A percentile compares a stretch with the other conserved stretches of the same genome.
phyloP scores from a whole-genome alignment of 352 stramenopile species.

The Phytopythium delawarense region DNA sequence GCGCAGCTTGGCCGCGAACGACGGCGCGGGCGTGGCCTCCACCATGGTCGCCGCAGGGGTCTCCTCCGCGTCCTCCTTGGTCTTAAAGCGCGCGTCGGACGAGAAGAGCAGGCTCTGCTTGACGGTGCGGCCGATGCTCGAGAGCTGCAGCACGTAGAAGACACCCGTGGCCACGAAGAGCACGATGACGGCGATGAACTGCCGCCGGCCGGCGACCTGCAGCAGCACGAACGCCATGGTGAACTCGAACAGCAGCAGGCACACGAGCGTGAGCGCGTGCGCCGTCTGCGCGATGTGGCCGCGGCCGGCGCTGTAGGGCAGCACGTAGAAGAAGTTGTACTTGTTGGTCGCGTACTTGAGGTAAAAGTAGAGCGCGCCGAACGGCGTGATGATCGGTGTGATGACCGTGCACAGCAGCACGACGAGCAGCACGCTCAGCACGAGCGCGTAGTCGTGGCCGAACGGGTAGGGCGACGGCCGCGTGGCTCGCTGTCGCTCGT shows the following conservation, averaged over 20 bases:
- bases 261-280: constrained; percentile 58
- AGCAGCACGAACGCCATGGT: constrained; percentile 74
- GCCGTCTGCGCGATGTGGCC: constrained; percentile 63
- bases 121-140: constrained; percentile 8
- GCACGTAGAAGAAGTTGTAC: constrained; percentile 83
- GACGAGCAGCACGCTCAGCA: constrained; percentile 77
- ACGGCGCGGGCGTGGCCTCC: constrained; percentile 1
- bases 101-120: constrained; percentile 5
- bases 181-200: constrained; percentile 59
- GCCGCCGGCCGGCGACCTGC: constrained; percentile 43
- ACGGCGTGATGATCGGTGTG: constrained; percentile 72
- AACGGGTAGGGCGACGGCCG: constrained; percentile 62
- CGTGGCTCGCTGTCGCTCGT: constrained; percentile 42
- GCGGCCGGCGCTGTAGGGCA: constrained; percentile 59
- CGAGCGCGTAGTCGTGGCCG: constrained; percentile 74
- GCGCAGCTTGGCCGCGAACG: constrained; percentile 11
- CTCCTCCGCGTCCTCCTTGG: neutral
- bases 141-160: constrained; percentile 55
- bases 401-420: constrained; percentile 73
- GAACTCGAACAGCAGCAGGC: constrained; percentile 68
- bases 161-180: constrained; percentile 36
- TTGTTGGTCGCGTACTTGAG: constrained; percentile 69
- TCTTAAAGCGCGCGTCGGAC: constrained; percentile 3
- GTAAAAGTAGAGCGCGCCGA: constrained; percentile 79
- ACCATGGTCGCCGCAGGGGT: neutral